Evolutionary conservation across 805 yeast species (phyloP), one percentile per base, ranked within the genome.

Genomic region (Henningerozyma blattae): DNA sequence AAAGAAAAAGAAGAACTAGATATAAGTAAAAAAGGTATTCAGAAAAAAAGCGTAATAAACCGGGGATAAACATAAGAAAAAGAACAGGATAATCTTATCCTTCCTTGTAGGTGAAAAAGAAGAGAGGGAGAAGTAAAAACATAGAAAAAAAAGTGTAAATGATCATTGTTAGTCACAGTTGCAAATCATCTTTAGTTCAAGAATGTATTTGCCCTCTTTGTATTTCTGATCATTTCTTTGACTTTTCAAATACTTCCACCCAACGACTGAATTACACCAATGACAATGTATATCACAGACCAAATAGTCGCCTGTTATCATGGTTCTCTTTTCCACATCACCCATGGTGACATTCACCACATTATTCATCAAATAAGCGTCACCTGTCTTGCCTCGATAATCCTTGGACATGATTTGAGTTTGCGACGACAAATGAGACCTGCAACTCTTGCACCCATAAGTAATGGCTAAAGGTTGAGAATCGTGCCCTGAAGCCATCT

Each of bases 181-280:
- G 39, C 54, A 47, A 15, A 54, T 42, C 9, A 48, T 50, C 28
- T 47, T 41, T 18, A 52, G 37, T 33, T 75, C 81, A 39, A 77
- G 58, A 26, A 77, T 72, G 43, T 57, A 76, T 42, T 67, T 65
- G 7, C 79, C 78, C 45, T 72, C 81, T 48, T 77, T 77, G 49
- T 70, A 75, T 38, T 62, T 58, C 54, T 75, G 77, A 14, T 59
- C 50, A 15, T 45, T 44, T 19, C 57, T 52, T 22, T 61, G 64
- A 30, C 78, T 67, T 43, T 59, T 60, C 27, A 75, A 47, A 44
- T 77, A 77, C 39, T 66, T 68, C 85, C 85, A 77, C 3, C 84
- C 85, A 14, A 77, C 56, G 34, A 67, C 54, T 4, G 54, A 49
- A 32, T 58, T 56, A 47, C 85, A 77, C 40, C 67, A 69, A 30